These are phyloP conservation scores for Colletotrichum tropicale DNA, from an alignment of 2,329 filamentous ascomycete species.

Conservation along the genomic window DNA sequence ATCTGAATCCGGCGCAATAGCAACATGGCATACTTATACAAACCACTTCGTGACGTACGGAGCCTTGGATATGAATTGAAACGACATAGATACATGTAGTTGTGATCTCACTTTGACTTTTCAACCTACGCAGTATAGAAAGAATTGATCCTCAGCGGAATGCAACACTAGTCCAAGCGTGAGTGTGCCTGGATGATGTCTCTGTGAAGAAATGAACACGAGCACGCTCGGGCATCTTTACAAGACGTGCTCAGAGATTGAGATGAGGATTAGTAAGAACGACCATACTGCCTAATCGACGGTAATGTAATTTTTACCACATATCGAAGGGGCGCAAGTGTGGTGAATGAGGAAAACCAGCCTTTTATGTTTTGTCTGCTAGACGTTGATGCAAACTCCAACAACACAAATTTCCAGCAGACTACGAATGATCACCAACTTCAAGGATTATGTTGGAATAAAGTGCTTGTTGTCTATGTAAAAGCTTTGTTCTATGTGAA, in stretches of 20 bases:
- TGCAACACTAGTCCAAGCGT: neutral
- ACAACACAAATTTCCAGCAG: neutral
- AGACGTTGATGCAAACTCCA: neutral
- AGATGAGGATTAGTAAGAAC: neutral
- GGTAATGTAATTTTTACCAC: neutral
- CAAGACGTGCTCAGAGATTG: neutral
- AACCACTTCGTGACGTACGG: neutral
- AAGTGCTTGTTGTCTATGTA: neutral
- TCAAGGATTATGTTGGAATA: neutral
- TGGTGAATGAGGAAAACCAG: neutral
- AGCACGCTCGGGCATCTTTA: neutral
- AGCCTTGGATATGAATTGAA: neutral
- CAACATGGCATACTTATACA: neutral
- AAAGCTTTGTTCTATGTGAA: neutral
- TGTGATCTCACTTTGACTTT: neutral
- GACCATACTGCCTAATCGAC: neutral
- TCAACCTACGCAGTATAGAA: neutral
- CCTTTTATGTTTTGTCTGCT: neutral
- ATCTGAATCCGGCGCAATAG: neutral
- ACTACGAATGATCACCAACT: neutral
- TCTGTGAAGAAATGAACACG: neutral
- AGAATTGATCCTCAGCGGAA: neutral
- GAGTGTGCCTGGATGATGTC: neutral
- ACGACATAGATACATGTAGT: neutral
- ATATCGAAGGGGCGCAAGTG: neutral